Conservation (phyloP, 495 filamentous ascomycete species). For the Neurospora sublineolata region DNA sequence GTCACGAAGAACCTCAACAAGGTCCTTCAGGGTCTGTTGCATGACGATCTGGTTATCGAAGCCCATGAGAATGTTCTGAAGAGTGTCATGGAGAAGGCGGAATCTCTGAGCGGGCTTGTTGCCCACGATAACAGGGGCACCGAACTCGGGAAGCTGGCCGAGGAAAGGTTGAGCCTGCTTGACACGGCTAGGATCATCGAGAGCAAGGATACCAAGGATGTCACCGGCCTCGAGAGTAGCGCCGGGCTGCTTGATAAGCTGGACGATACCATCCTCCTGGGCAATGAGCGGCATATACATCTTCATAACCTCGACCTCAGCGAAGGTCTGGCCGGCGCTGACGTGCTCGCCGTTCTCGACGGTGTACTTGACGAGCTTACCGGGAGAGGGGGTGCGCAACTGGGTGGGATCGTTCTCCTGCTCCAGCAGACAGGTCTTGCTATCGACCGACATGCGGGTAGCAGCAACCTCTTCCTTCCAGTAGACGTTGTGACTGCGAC, state of each 20-base stretch:
- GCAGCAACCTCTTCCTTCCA: slow-evolving; percentile 98
- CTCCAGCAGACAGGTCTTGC: slow-evolving; percentile 95
- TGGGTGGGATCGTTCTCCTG: slow-evolving; percentile 99
- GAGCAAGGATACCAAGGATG: slow-evolving; percentile 91
- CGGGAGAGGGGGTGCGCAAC: slow-evolving; percentile 84
- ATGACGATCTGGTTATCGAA: slow-evolving; percentile 98
- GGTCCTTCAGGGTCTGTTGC: slow-evolving; percentile 73
- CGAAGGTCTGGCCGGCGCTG: slow-evolving; percentile 83
- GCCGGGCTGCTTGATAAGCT: slow-evolving; percentile 97
- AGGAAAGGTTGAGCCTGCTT: slow-evolving; percentile 97
- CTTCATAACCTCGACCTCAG: slow-evolving; percentile 99
- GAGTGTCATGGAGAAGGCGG: slow-evolving; percentile 58
- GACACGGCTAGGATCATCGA: slow-evolving; percentile 92
- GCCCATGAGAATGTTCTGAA: slow-evolving; percentile 81
- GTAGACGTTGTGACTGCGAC: slow-evolving; percentile 94
- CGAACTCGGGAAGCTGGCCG: slow-evolving; percentile 79
- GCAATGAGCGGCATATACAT: slow-evolving; percentile 99
- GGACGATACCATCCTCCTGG: slow-evolving; percentile 94
- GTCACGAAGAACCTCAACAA: slow-evolving; percentile 81
- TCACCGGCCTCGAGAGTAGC: slow-evolving; percentile 96
- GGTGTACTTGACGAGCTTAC: slow-evolving; percentile 97
- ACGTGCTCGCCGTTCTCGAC: slow-evolving; percentile 96
- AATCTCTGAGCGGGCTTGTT: slow-evolving; percentile 89
- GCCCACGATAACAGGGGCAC: slow-evolving; percentile 73
- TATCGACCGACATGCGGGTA: slow-evolving; percentile 89